Evolutionary conservation across 2,329 filamentous ascomycete species (phyloP), one percentile per base, ranked within the genome.

Genomic region (Podosphaera fusca): DNA sequence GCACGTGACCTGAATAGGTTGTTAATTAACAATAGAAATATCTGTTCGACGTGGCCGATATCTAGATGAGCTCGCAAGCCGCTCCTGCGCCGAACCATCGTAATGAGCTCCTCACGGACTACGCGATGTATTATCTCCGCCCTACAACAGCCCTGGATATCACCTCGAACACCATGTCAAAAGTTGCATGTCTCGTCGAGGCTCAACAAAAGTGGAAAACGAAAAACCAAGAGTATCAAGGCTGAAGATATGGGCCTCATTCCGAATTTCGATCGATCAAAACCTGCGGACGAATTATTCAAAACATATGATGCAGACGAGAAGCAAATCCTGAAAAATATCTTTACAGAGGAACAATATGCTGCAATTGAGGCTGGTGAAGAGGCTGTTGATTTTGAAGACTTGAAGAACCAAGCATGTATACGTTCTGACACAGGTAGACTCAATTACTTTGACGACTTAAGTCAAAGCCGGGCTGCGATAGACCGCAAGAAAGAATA

Each of bases 351-450:
- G 14, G 80, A 84, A 67, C 90, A 96, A 72, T 75, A 94, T 63
- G 80, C 79, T 57, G 87, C 88, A 58, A 80, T 96, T 67, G 76
- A 85, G 70, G 84, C 85, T 53, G 88, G 84, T 64, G 89, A 95
- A 70, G 72, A 77, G 60, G 80, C 84, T 62, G 81, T 95, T 67
- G 76, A 84, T 66, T 73, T 82, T 8, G 74, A 80, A 62, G 87
- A 96, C 69, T 68, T 95, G 67, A 75, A 82, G 47, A 74, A 79
- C 38, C 84, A 92, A 70, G 85, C 82, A 61, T 75, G 79, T 49
- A 69, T 85, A 63, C 81, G 87, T 60, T 75, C 73, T 57, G 88
- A 94, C 67, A 76, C 81, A 7, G 85, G 86, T 74, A 74, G 75
- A 56, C 72, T 89, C 55, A 74, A 79, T 60, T 92, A 94, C 69